Evolutionary conservation across 495 filamentous ascomycete genomes (phyloP), one percentile per base, ranked within the genome.

Genomic region (Tuber umbilicatum): DNA sequence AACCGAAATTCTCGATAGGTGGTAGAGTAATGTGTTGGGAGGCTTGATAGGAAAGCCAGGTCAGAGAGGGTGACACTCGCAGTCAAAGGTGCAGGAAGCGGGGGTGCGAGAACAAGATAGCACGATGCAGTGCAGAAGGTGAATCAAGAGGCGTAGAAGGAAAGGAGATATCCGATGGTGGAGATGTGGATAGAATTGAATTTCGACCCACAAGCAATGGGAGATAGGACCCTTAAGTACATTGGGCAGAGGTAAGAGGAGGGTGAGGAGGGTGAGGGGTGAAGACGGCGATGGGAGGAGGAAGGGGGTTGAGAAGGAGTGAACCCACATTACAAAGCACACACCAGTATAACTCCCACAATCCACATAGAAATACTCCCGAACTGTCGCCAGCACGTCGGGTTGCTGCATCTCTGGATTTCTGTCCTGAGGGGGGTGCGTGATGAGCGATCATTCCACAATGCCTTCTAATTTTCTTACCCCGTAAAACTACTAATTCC

Each of bases 191-290:
- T 68, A 70, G 40, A 35, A 70, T 23, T n/a, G 42, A 68, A 70
- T 45, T 21, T 5, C 19, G 47, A 68, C 75, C 21, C 45, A 67
- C 31, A 42, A 78, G 39, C 73, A 64, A 41, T 10, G 47, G 70
- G 74, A 70, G 70, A 23, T 69, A 75, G 71, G 35, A 70, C 47
- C 77, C 67, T 78, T 78, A 79, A 72, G 78, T 75, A 79, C 55
- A 35, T 35, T 64, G 2, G 27, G 27, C 14, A 4, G n/a, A 64
- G 55, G n/a, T 31, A 64, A 64, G 23, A 27, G 9, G 50, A 6
- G n/a, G 27, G n/a, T n/a, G n/a, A 27, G 50, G 50, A n/a, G 9
- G 27, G n/a, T 2, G 55, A 64, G 5, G 27, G 14, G 7, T n/a
- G 45, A 50, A 50, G 45, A 9, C 45, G n/a, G 2, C 45, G 14